Evolutionary conservation across 2,329 filamentous ascomycete species (phyloP), one percentile per base, ranked within the genome.

Genomic region (Pseudocercospora ulei): DNA sequence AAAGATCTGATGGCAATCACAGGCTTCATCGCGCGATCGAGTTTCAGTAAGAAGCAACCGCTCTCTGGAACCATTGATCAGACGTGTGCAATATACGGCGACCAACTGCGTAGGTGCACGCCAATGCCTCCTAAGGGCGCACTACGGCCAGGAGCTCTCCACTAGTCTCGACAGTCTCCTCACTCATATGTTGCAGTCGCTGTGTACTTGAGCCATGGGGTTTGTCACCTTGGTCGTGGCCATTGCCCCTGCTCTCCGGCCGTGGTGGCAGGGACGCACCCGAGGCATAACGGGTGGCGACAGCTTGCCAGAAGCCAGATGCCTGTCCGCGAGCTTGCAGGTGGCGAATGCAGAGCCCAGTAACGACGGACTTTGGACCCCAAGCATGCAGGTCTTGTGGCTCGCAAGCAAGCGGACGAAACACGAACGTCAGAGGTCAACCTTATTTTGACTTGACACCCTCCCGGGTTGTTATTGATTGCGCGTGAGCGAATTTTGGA

Each of bases 171-270:
- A 79, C 59, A 9, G 66, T 65, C 46, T 77, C 69, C 46, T 78
- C 73, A 27, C 70, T 75, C 72, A 80, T 72, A 42, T 72, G 66
- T 3, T 68, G 66, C 41, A 79, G 58, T 11, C 73, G 65, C 11
- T 71, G 63, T 2, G 71, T 70, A 68, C 79, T 71, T 12, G 75
- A 73, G 4, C 74, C 72, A 41, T 69, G 58, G 38, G 66, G 59
- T 28, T 64, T 47, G 4, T 52, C 48, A 16, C 14, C 28, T 8
- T 35, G 39, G 24, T 39, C 39, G 23, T 49, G 44, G 29, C 35
- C 43, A 39, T 47, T 27, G 23, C 33, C 41, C 39, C 31, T 12
- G 3, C 12, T 24, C 9, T 29, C 31, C n/a, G 27, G 19, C 18
- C 28, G 16, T 5, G 44, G 49, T 46, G 50, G 46, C 47, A 46